These are phyloP conservation scores for Emmonsiellopsis sp. DNA, from an alignment of 2,329 filamentous ascomycete genomes.

Conservation along the genomic window DNA sequence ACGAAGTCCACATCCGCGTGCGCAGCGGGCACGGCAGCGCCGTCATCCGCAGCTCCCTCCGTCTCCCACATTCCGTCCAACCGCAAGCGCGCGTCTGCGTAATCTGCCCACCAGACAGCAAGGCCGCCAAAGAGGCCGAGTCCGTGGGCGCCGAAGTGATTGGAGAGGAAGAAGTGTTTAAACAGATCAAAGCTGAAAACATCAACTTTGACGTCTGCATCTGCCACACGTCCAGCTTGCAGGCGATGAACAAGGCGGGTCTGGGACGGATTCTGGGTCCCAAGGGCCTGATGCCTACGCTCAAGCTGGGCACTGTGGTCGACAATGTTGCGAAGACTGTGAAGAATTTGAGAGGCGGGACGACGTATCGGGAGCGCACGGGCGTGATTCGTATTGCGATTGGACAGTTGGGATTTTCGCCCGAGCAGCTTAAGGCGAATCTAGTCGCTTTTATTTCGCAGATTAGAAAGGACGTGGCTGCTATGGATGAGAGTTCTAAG, in stretches of 20 bases:
- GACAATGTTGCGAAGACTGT: constrained; percentile 67
- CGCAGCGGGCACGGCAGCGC: constrained; percentile 78
- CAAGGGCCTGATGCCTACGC: constrained; percentile 82
- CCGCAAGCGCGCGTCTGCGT: constrained; percentile 85
- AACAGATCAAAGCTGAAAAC: constrained; percentile 62
- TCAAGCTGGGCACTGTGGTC: constrained; percentile 82
- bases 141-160: constrained; percentile 72
- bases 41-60: constrained; percentile 76
- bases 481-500: constrained; percentile 59
- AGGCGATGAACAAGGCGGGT: constrained; percentile 70
- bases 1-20: constrained; percentile 78
- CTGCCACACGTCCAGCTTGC: constrained; percentile 70
- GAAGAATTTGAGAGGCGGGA: constrained; percentile 71
- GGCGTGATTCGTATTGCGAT: constrained; percentile 85
- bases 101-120: constrained; percentile 74
- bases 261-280: constrained; percentile 79
- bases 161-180: constrained; percentile 79
- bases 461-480: constrained; percentile 67
- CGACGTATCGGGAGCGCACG: constrained; percentile 75
- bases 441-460: constrained; percentile 66
- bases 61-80: constrained; percentile 80
- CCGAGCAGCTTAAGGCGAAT: constrained; percentile 77
- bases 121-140: constrained; percentile 62
- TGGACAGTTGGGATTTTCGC: constrained; percentile 81
- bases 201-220: constrained; percentile 86